Conservation (phyloP, 2,329 filamentous ascomycete genomes). For the Bertia moriformis region DNA sequence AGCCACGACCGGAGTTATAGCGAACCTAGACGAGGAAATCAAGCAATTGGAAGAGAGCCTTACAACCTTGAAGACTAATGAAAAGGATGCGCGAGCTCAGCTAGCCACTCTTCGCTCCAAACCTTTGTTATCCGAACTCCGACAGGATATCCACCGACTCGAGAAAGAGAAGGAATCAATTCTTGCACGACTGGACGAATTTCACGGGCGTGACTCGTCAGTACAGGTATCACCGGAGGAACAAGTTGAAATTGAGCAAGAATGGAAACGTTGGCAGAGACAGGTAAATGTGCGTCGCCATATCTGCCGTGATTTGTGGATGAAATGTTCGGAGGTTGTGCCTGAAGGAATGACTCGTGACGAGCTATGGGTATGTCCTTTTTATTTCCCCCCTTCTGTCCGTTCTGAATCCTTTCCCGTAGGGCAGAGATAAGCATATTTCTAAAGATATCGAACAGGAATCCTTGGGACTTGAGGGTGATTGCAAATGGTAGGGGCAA, state of each 20-base stretch:
- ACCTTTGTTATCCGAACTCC: background rate
- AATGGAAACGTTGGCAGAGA: background rate
- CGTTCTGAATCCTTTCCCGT: too few relatives aligned
- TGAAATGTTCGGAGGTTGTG: background rate
- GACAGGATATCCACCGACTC: background rate
- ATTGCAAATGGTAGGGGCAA: constrained; percentile 11
- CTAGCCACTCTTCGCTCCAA: background rate
- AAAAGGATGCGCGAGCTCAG: background rate
- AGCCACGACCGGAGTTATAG: background rate
- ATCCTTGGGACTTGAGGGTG: constrained; percentile 19
- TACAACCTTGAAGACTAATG: background rate
- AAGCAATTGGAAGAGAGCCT: background rate
- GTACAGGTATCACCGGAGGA: constrained; percentile 1
- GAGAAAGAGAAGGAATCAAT: background rate
- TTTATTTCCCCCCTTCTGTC: too few relatives aligned
- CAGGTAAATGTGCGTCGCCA: background rate
- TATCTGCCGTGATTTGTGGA: background rate
- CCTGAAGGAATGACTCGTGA: background rate
- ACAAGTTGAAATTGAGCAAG: background rate
- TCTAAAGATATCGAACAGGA: constrained; percentile 11
- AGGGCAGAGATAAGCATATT: too few relatives aligned
- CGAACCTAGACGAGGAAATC: background rate
- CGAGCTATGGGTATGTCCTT: background rate
- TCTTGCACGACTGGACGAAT: background rate
- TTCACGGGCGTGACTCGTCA: background rate